phyloP scores from a whole-genome alignment of 2,329 filamentous ascomycete genomes.

The Paracorniculantispora psalliotae region DNA sequence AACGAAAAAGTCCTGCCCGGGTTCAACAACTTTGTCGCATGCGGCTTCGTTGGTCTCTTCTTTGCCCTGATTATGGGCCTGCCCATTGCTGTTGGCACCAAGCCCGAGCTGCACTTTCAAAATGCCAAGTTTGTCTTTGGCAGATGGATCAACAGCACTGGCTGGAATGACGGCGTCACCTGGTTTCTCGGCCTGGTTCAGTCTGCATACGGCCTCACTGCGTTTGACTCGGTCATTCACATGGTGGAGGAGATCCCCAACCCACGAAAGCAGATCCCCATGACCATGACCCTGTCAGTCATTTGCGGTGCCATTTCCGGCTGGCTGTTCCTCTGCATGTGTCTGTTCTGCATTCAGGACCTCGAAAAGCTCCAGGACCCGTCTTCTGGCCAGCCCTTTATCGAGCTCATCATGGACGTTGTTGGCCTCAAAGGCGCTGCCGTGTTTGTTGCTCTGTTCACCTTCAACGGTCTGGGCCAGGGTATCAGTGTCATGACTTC shows the following conservation, averaged over 20 bases:
- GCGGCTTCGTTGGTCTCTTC: constrained; percentile 48
- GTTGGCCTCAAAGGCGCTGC: constrained; percentile 34
- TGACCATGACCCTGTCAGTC: constrained; percentile 49
- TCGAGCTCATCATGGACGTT: constrained; percentile 39
- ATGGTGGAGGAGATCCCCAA: constrained; percentile 53
- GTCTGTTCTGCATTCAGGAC: constrained; percentile 46
- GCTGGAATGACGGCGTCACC: constrained; percentile 51
- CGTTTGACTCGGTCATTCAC: constrained; percentile 55
- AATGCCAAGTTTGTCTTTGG: constrained; percentile 48
- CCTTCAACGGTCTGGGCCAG: constrained; percentile 51
- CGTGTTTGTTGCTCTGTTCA: constrained; percentile 46
- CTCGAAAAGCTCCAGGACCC: constrained; percentile 37
- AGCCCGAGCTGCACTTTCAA: constrained; percentile 40
- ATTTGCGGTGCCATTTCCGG: constrained; percentile 43
- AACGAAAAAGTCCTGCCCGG: constrained; percentile 33
- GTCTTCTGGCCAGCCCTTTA: constrained; percentile 40
- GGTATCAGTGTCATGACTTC: constrained; percentile 48
- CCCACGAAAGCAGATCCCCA: constrained; percentile 45
- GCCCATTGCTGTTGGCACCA: constrained; percentile 46
- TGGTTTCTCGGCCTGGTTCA: constrained; percentile 56
- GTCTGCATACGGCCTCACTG: constrained; percentile 51
- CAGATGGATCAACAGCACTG: constrained; percentile 38
- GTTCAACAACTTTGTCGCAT: constrained; percentile 53
- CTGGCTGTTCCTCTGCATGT: constrained; percentile 48
- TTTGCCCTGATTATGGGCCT: constrained; percentile 46